A percentile compares a stretch with the other conserved stretches of the same genome.
phyloP scores from a whole-genome alignment of 352 stramenopile genomes.

The Nothophytophthora sp. region DNA sequence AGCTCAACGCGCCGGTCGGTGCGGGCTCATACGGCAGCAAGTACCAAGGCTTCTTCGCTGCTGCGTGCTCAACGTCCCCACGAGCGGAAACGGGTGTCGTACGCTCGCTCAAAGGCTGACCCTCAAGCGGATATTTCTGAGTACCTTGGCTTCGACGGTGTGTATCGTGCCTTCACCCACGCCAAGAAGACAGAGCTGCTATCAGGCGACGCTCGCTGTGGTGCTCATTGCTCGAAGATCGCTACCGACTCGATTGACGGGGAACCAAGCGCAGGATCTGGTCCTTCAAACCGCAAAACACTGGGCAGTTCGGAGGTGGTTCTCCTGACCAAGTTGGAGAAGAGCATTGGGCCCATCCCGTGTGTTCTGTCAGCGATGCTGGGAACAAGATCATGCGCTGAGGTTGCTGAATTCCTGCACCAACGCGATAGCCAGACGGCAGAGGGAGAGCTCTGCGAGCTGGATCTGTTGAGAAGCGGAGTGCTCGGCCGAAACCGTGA shows the following conservation, averaged over 20 bases:
- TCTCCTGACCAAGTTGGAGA: conserved; percentile 44
- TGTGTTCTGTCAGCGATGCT: conserved; percentile 48
- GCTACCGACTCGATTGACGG: not conserved
- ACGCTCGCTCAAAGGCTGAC: conserved; percentile 27
- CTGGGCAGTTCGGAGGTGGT: conserved; percentile 40
- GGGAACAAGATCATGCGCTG: conserved; percentile 40
- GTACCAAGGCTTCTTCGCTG: conserved; percentile 52
- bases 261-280: not conserved
- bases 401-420: conserved; percentile 29
- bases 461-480: conserved; percentile 15
- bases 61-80: conserved; percentile 28
- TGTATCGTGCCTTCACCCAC: conserved; percentile 47
- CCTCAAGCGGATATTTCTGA: conserved; percentile 44
- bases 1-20: conserved; percentile 33
- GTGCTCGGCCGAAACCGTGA: conserved; percentile 22
- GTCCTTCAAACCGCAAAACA: not conserved
- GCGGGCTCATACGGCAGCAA: conserved; percentile 52
- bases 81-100: conserved; percentile 28
- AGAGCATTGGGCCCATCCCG: conserved; percentile 33
- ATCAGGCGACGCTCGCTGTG: conserved; percentile 22
- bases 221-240: conserved; percentile 23
- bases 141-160: conserved; percentile 52
- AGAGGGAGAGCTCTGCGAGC: conserved; percentile 10
- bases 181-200: conserved; percentile 27
- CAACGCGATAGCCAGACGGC: conserved; percentile 4